These are phyloP conservation scores for Pleurotus platypus DNA, from an alignment of 768 basidiomycete genomes.

Conservation along the genomic window DNA sequence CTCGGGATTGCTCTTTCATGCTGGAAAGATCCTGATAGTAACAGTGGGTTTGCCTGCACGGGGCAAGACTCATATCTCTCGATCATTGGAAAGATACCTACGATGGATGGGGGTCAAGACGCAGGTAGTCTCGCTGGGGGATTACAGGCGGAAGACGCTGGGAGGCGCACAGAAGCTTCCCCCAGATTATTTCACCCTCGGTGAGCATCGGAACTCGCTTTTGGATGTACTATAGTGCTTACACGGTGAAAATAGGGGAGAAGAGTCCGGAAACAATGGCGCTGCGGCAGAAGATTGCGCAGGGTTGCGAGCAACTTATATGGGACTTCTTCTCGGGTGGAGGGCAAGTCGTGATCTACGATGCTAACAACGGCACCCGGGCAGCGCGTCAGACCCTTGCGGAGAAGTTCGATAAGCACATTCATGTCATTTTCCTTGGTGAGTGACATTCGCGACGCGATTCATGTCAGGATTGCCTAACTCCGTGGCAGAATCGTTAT, in stretches of 20 bases:
- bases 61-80: slow-evolving; percentile 95
- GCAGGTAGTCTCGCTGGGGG: slow-evolving; percentile 90
- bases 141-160: slow-evolving; percentile 86
- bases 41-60: slow-evolving; percentile 93
- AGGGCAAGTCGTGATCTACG: slow-evolving; percentile 97
- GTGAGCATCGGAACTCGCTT: slow-evolving; percentile 31
- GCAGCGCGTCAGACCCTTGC: slow-evolving; percentile 65
- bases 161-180: slow-evolving; percentile 89
- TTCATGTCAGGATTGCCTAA: too few species aligned
- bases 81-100: slow-evolving; percentile 94
- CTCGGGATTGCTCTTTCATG: slow-evolving; percentile 83
- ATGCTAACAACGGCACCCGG: slow-evolving; percentile 89
- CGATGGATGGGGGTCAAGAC: slow-evolving; percentile 99
- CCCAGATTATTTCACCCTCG: slow-evolving; percentile 86
- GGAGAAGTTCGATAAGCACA: slow-evolving; percentile 85
- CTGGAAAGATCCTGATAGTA: slow-evolving; percentile 91
- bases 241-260: slow-evolving; percentile 42
- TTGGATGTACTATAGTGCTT: not conserved
- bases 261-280: slow-evolving; percentile 79
- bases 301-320: slow-evolving; percentile 86
- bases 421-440: slow-evolving; percentile 95
- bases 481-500: slow-evolving; percentile 67
- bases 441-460: slow-evolving; percentile 14
- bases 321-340: slow-evolving; percentile 83
- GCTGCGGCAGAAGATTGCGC: slow-evolving; percentile 68